Percentiles rank a stretch among this genome's conserved stretches.
Conservation (phyloP, 129 eudicot genomes). For the Rutidosis leptorrhynchoides region DNA sequence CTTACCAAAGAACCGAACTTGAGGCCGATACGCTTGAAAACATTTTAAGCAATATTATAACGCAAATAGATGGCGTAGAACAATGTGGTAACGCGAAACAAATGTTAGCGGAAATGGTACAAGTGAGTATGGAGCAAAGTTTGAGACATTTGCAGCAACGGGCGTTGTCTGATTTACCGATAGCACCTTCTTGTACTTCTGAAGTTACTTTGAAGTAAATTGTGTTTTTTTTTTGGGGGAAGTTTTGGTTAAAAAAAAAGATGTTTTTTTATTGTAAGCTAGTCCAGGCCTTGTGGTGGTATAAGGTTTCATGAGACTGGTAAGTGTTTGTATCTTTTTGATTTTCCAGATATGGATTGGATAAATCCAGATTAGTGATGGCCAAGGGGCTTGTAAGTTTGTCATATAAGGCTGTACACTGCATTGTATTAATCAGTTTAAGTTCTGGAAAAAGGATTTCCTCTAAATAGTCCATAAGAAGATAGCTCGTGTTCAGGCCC, state of each 20-base stretch:
- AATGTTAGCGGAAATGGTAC: conserved; percentile 97
- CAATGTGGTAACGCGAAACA: conserved; percentile 86
- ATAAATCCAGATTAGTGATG: conserved; percentile 6
- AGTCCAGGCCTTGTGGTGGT: conserved; percentile 37
- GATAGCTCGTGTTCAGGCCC: no score
- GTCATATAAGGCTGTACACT: conserved; percentile 9
- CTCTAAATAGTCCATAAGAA: no score
- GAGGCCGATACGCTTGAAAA: conserved; percentile 70
- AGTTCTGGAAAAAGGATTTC: conserved; percentile 10
- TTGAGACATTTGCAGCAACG: conserved; percentile 82
- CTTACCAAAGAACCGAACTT: conserved; percentile 66
- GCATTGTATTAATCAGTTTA: not conserved
- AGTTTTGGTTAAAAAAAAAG: conserved; percentile 14
- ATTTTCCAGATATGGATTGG: conserved; percentile 14
- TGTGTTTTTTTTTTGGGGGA: not conserved
- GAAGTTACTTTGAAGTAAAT: conserved; percentile 54
- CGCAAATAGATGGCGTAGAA: conserved; percentile 80
- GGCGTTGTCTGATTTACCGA: conserved; percentile 64
- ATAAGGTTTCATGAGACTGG: conserved; percentile 36
- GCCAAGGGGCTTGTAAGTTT: conserved; percentile 11
- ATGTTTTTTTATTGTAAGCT: conserved; percentile 21
- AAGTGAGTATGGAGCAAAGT: conserved; percentile 96
- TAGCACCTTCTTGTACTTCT: conserved; percentile 50
- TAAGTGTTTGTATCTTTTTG: conserved; percentile 10
- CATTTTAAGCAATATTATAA: conserved; percentile 61